A percentile compares a stretch with the other conserved stretches of the same genome.
These are phyloP conservation scores for Phytophthora fragariaefolia DNA, from an alignment of 352 stramenopile species.

Conservation along the genomic window DNA sequence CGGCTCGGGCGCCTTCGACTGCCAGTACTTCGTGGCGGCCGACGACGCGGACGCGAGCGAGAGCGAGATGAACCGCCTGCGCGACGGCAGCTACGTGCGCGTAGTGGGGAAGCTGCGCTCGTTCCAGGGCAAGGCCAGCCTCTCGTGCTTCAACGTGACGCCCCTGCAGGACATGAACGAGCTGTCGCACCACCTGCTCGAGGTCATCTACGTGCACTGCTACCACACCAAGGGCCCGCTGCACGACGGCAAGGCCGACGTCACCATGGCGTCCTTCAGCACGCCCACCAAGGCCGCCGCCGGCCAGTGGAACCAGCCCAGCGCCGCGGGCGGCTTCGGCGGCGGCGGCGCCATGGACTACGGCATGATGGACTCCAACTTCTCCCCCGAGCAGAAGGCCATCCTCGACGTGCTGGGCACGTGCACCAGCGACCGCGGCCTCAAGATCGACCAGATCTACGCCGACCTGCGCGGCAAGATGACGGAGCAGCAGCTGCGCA, in stretches of 20 bases:
- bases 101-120: constrained; percentile 92
- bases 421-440: constrained; percentile 72
- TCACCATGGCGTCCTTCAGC: constrained; percentile 41
- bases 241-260: constrained; percentile 35
- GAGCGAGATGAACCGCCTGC: constrained; percentile 58
- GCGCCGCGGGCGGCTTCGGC: constrained; percentile 25
- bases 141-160: constrained; percentile 90
- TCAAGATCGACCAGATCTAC: constrained; percentile 88
- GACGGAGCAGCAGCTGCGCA: constrained; percentile 68
- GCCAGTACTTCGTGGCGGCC: constrained; percentile 92
- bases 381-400: constrained; percentile 78
- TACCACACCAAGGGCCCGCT: constrained; percentile 77
- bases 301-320: constrained; percentile 37
- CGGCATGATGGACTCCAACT: constrained; percentile 75
- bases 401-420: constrained; percentile 81
- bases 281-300: constrained; percentile 46
- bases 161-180: constrained; percentile 93
- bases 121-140: constrained; percentile 89
- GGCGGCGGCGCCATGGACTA: constrained; percentile 55
- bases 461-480: constrained; percentile 63
- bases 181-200: constrained; percentile 96
- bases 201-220: constrained; percentile 93
- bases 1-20: constrained; percentile 91
- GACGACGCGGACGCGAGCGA: constrained; percentile 84
- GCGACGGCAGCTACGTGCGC: constrained; percentile 89